A percentile compares a stretch with the other conserved stretches of the same genome.
Conservation (phyloP, 371 early-diverging fungal species). For the Mortierella sp. region DNA sequence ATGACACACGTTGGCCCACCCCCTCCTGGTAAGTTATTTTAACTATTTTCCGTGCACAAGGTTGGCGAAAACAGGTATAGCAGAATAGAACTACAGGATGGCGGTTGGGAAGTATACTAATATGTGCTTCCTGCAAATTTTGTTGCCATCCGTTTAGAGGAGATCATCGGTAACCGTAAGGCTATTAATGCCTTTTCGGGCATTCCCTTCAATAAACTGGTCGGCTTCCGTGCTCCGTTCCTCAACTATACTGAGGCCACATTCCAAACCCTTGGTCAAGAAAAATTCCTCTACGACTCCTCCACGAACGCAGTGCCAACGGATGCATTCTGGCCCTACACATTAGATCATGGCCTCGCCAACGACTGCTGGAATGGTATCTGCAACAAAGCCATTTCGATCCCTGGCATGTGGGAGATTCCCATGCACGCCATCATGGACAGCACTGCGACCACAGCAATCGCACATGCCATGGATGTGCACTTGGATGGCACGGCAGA, state of each 20-base stretch:
- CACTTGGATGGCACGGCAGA: conserved; percentile 66
- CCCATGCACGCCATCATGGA: conserved; percentile 63
- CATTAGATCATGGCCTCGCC: conserved; percentile 73
- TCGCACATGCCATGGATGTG: conserved; percentile 72
- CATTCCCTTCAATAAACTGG: conserved; percentile 70
- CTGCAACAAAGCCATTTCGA: conserved; percentile 62
- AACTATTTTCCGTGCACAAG: conserved; percentile 28
- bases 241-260: conserved; percentile 70
- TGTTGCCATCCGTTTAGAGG: conserved; percentile 52
- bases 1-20: conserved; percentile 69
- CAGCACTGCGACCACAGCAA: conserved; percentile 35
- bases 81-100: too few relatives aligned
- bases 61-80: background rate
- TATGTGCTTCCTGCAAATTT: too few relatives aligned
- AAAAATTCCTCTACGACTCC: conserved; percentile 75
- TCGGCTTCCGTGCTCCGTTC: conserved; percentile 77
- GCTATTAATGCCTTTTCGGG: conserved; percentile 69
- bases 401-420: conserved; percentile 79
- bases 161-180: conserved; percentile 63
- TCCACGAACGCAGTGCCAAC: conserved; percentile 62
- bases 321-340: conserved; percentile 78
- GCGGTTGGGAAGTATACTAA: too few relatives aligned
- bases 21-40: conserved; percentile 37
- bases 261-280: conserved; percentile 59
- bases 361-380: conserved; percentile 74